phyloP scores from a whole-genome alignment of 352 stramenopile species.

The Blastocystis sp. region DNA sequence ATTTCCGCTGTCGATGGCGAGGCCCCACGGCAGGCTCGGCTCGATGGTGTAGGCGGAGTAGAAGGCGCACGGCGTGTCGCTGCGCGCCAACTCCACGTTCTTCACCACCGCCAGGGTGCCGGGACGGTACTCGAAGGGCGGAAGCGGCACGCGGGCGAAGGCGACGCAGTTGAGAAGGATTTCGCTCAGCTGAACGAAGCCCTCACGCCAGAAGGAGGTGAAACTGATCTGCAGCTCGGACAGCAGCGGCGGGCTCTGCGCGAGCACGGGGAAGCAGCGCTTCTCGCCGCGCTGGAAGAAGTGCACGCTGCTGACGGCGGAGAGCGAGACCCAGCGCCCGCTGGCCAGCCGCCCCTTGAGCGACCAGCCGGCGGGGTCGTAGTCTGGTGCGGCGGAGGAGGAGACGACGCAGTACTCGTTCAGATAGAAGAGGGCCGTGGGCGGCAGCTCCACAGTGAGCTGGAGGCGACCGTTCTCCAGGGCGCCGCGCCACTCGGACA shows the following conservation, averaged over 20 bases:
- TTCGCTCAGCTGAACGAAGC: neutral
- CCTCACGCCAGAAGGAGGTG: neutral
- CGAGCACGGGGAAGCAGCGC: slow-evolving; percentile 10
- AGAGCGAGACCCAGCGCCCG: neutral
- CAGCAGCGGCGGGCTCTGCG: neutral
- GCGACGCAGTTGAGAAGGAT: neutral
- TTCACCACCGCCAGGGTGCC: neutral
- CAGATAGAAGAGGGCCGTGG: neutral
- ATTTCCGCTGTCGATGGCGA: slow-evolving; percentile 11
- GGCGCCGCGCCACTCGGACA: neutral
- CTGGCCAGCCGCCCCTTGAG: neutral
- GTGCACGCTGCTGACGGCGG: neutral
- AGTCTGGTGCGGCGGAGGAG: neutral
- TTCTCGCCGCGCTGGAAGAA: slow-evolving; percentile 5
- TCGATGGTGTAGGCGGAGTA: neutral
- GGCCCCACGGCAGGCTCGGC: neutral
- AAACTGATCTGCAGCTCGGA: neutral
- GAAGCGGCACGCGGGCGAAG: neutral
- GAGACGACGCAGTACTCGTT: slow-evolving; percentile 9
- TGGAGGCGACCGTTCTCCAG: neutral
- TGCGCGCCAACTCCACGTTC: neutral
- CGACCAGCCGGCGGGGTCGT: neutral
- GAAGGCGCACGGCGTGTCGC: neutral
- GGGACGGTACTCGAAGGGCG: neutral
- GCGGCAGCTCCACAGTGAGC: neutral